Evolutionary conservation across 2,329 filamentous ascomycete species (phyloP), one percentile per base, ranked within the genome.

Genomic region (Diaporthe capsici): DNA sequence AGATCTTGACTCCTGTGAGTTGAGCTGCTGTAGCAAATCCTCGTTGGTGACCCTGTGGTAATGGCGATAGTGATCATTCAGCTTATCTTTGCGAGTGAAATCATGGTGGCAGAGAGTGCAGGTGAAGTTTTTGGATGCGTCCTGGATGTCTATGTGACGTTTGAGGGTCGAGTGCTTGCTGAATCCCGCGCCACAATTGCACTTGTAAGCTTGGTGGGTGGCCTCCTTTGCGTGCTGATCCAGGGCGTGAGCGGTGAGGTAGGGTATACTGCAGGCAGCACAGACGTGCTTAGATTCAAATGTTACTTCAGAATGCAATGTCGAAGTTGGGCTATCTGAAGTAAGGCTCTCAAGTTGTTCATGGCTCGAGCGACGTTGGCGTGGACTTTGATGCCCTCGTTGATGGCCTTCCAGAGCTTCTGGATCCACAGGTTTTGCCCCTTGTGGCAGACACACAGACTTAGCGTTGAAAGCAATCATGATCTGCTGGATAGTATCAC

Each of bases 151-250:
- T 1, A 67, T 37, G 22, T 67, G 44, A 1, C 63, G 44, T 5
- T 37, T 51, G 5, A 67, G 63, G 10, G 44, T 28, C 25, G 63
- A 67, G 37, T 49, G 9, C 28, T 67, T 67, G 28, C 12, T 51
- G 44, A 67, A 67, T 22, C 8, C 63, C 31, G 28, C 25, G 28
- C 63, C 44, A 20, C 63, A 67, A 1, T 39, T 67, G 63, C 63
- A 67, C 63, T 51, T 51, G 44, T 67, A 67, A 5, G 63, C 44
- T 12, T 67, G 10, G 63, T 67, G 63, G 7, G 22, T 20, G 3
- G 44, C 42, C 22, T 25, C 44, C 9, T 37, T 51, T 6, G 61
- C 61, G 61, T 67, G 42, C 10, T 34, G 8, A 6, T 67, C 9
- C 8, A 67, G 42, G 12, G 61, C 61, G 9, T 34, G 8, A 2